phyloP scores from a whole-genome alignment of 2,329 filamentous ascomycete genomes.

The Curvularia spicifera region DNA sequence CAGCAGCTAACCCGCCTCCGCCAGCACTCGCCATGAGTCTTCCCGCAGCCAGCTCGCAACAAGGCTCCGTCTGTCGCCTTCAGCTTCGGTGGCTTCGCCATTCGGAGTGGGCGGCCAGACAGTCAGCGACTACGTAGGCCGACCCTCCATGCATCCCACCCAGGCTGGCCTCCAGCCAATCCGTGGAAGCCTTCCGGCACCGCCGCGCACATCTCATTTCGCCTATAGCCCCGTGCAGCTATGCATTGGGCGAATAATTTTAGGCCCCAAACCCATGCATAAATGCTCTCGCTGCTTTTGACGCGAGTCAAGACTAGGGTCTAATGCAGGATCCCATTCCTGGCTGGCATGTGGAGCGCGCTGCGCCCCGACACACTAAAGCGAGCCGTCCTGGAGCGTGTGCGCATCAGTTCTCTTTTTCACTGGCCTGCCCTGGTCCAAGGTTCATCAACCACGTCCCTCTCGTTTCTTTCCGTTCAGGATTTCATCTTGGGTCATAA shows the following conservation, averaged over 20 bases:
- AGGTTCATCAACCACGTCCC: conserved; percentile 54
- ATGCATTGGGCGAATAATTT: conserved; percentile 42
- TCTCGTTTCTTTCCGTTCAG: conserved; percentile 47
- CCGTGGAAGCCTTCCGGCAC: conserved; percentile 28
- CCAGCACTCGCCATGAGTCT: conserved; percentile 16
- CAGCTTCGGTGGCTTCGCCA: conserved; percentile 20
- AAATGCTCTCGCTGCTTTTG: conserved; percentile 42
- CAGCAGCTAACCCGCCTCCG: background rate
- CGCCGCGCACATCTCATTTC: conserved; percentile 48
- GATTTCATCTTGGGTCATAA: conserved; percentile 47
- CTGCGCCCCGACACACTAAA: conserved; percentile 51
- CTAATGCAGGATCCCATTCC: conserved; percentile 21
- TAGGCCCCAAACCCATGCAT: conserved; percentile 48
- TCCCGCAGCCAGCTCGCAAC: conserved; percentile 11
- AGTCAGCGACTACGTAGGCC: conserved; percentile 18
- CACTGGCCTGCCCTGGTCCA: conserved; percentile 47
- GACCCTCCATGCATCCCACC: conserved; percentile 26
- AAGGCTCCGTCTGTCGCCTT: conserved; percentile 13
- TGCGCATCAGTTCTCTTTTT: conserved; percentile 54
- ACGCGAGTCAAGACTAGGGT: conserved; percentile 33
- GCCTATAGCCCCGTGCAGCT: conserved; percentile 40
- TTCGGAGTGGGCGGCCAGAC: conserved; percentile 31
- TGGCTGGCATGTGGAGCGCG: conserved; percentile 48
- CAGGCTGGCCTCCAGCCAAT: conserved; percentile 26
- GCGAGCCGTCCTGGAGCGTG: conserved; percentile 47